These are phyloP conservation scores for Leccinum solheimii DNA, from an alignment of 1,284 basidiomycete genomes.

Conservation along the genomic window DNA sequence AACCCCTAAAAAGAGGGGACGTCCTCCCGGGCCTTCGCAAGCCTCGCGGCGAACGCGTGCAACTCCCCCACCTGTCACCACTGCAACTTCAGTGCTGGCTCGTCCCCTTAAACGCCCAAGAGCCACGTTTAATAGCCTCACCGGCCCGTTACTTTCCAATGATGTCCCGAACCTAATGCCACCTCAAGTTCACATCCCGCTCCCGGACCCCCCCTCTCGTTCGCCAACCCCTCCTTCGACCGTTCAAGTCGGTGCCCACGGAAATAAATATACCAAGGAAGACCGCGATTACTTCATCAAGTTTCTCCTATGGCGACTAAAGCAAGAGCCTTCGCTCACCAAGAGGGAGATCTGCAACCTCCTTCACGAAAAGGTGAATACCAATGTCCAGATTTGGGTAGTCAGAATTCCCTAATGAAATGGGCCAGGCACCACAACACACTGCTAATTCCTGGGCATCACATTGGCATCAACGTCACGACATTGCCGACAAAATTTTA, in stretches of 20 bases:
- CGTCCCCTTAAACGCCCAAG: constrained; percentile 37
- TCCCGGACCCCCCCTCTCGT: constrained; percentile 61
- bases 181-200: constrained; percentile 53
- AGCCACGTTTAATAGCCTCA: constrained; percentile 55
- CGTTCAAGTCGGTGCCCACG: constrained; percentile 42
- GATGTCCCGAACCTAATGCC: constrained; percentile 48
- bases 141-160: constrained; percentile 43
- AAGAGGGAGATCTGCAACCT: constrained; percentile 54
- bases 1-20: constrained; percentile 16
- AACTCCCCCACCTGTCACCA: constrained; percentile 14
- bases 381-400: background rate
- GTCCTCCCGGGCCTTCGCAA: constrained; percentile 14
- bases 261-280: constrained; percentile 62
- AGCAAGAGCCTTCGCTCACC: constrained; percentile 49
- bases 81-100: constrained; percentile 20
- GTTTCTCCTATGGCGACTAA: constrained; percentile 60
- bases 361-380: constrained; percentile 52
- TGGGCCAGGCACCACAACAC: constrained; percentile 60
- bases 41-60: constrained; percentile 22
- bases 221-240: constrained; percentile 64
- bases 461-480: constrained; percentile 60
- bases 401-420: constrained; percentile 13
- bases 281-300: constrained; percentile 65
- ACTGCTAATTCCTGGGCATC: constrained; percentile 55
- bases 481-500: constrained; percentile 62